Evolutionary conservation across 768 basidiomycete species (phyloP).

Genomic region (Tubosaeta sp.): DNA sequence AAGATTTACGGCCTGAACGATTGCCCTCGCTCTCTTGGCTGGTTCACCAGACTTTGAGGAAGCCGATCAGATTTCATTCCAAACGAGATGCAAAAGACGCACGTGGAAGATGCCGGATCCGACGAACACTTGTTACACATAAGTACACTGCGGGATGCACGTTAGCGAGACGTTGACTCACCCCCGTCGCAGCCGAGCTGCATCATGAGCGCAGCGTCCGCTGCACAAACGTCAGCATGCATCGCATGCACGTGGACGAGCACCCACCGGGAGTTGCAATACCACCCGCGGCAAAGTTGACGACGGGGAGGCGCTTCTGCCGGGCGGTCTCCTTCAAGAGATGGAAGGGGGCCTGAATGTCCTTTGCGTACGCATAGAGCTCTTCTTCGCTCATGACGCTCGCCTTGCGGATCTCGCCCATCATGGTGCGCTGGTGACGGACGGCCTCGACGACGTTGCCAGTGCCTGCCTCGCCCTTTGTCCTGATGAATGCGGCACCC

Average conservation of each 20-base stretch:
- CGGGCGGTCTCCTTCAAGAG: conserved; percentile 95
- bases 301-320: conserved; percentile 88
- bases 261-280: conserved; percentile 81
- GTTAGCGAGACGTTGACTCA: conserved; percentile 33
- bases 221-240: conserved; percentile 32
- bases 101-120: conserved; percentile 97
- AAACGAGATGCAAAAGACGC: conserved; percentile 25
- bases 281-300: conserved; percentile 95
- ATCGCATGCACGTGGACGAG: background rate
- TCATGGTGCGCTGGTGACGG: conserved; percentile 82
- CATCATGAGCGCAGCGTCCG: conserved; percentile 99
- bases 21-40: conserved; percentile 88
- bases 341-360: conserved; percentile 91
- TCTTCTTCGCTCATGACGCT: conserved; percentile 93
- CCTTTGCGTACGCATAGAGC: conserved; percentile 89
- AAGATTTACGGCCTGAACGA: conserved; percentile 87
- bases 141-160: background rate
- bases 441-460: conserved; percentile 94
- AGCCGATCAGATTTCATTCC: background rate
- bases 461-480: conserved; percentile 90
- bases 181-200: conserved; percentile 96
- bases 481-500: conserved; percentile 97
- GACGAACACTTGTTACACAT: conserved; percentile 71
- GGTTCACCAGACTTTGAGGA: conserved; percentile 77
- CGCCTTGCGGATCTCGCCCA: conserved; percentile 79